Evolutionary conservation across 2,329 filamentous ascomycete species (phyloP).

Genomic region (Talaromyces sp.): DNA sequence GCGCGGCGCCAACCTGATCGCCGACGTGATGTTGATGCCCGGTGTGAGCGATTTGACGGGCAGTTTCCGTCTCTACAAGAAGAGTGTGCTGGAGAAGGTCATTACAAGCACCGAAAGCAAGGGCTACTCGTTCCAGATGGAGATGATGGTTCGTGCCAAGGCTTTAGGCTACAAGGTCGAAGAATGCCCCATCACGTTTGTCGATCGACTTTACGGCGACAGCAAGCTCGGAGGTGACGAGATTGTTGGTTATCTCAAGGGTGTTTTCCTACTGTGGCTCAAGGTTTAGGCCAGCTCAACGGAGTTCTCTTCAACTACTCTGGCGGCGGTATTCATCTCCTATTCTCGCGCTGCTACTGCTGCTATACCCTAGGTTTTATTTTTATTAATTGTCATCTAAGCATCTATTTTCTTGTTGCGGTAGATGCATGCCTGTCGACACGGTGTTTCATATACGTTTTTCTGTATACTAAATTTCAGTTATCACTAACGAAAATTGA

Average conservation of each 20-base stretch:
- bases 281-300: conserved; percentile 54
- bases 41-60: conserved; percentile 95
- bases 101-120: conserved; percentile 90
- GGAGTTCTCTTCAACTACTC: neutral
- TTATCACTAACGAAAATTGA: neutral
- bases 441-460: neutral
- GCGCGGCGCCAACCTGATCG: conserved; percentile 84
- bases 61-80: conserved; percentile 93
- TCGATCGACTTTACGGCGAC: conserved; percentile 91
- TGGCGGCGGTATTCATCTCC: neutral
- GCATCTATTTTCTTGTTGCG: neutral
- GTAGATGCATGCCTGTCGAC: neutral
- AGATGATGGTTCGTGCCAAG: conserved; percentile 97
- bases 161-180: conserved; percentile 90
- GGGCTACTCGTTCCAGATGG: conserved; percentile 99
- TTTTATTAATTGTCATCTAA: neutral
- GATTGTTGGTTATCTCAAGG: conserved; percentile 94
- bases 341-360: neutral
- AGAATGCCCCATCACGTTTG: conserved; percentile 94
- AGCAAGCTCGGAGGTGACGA: conserved; percentile 91
- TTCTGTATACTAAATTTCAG: conserved; percentile 12
- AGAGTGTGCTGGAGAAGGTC: conserved; percentile 78
- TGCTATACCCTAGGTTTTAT: neutral
- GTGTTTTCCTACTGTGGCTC: conserved; percentile 70
- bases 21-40: conserved; percentile 86